These are phyloP conservation scores for Mycena vitilis DNA, from an alignment of 768 basidiomycete genomes.

Conservation along the genomic window DNA sequence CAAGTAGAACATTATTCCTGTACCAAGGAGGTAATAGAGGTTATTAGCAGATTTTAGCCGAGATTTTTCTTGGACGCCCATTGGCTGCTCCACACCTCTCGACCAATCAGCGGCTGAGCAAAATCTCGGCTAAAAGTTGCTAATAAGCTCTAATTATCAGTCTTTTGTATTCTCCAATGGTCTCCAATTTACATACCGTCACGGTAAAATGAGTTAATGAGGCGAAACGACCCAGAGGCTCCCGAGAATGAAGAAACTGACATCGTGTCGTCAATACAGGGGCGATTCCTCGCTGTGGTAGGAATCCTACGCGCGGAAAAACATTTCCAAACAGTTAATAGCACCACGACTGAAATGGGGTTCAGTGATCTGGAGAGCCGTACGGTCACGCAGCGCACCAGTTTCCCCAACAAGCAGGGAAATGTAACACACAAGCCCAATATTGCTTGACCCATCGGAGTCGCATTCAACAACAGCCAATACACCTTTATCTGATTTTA, in stretches of 20 bases:
- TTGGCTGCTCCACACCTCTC: too few species aligned
- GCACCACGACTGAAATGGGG: conserved; percentile 8
- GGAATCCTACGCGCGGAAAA: neutral
- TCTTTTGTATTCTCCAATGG: too few species aligned
- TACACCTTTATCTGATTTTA: neutral
- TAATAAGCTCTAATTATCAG: too few species aligned
- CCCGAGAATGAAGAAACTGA: neutral
- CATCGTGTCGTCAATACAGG: neutral
- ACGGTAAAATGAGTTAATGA: conserved; percentile 23
- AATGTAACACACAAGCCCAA: neutral
- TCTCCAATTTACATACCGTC: conserved; percentile 12
- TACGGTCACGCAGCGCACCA: neutral
- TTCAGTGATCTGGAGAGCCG: neutral
- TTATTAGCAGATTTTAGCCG: too few species aligned
- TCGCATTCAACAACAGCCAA: neutral
- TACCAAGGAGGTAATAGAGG: neutral
- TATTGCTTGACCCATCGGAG: conserved; percentile 7
- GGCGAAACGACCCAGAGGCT: neutral
- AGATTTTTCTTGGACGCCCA: too few species aligned
- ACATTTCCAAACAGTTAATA: conserved; percentile 26
- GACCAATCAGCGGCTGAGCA: too few species aligned
- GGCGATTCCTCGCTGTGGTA: too few species aligned
- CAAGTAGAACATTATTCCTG: conserved; percentile 27
- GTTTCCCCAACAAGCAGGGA: conserved; percentile 22
- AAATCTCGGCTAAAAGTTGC: too few species aligned